Base-by-base conservation (phyloP, 2,329 filamentous ascomycete species). In the Alternaria consortialis region DNA sequence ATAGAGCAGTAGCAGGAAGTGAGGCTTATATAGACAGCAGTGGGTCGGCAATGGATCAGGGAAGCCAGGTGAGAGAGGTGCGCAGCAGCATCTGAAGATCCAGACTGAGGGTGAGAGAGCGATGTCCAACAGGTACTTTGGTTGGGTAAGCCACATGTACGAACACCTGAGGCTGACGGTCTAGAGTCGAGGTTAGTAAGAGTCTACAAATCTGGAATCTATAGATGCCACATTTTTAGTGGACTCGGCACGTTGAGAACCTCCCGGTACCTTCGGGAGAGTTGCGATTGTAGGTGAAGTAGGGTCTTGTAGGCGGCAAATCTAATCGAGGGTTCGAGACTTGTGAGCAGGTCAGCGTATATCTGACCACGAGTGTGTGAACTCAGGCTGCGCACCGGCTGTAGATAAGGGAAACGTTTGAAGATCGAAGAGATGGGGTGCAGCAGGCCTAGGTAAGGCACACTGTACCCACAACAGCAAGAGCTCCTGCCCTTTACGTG, bases 1-100 rank as follows among this genome's bases (percentile, higher is more conserved):
- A 46, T 12, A 51, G 29, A 55, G 12, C 17, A 36, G 3, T 3
- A 7, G 23, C 13, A 12, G 5, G 2, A 23, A 37, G 20, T 13
- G 13, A 34, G 32, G 15, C 9, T 58, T 60, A 53, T 56, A 58
- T 56, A 34, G 27, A 8, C 7, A n/a, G 31, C 2, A 40, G 17
- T 17, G 12, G 29, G 7, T 9, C 1, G 37, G 7, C 17, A 5
- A 25, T 11, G 27, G 13, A 27, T 36, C 15, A 29, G 40, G 2
- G 8, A 20, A 7, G 40, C 31, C 20, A 52, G 37, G 54, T 57
- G 46, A 57, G 54, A 40, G 43, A 32, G 17, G 1, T 7, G 46
- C 1, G 46, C 31, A 42, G 39, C 15, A 32, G 40, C n/a, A 5
- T 5, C 13, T 25, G 31, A 2, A 46, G 15, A 7, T 1, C 5